These are phyloP conservation scores for Ustilago loliicola DNA, from an alignment of 1,284 basidiomycete species.

Conservation along the genomic window DNA sequence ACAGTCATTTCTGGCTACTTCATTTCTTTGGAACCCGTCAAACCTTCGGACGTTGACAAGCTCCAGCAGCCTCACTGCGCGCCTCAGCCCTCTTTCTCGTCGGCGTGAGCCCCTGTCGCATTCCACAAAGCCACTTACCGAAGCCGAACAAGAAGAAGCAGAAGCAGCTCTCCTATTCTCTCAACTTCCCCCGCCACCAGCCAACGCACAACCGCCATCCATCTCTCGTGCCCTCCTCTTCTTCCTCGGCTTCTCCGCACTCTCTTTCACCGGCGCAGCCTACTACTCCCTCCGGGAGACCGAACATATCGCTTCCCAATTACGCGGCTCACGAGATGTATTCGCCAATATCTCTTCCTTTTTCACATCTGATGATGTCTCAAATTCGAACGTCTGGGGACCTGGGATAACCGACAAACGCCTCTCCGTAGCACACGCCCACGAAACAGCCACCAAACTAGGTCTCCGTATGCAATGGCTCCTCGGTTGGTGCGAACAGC, in stretches of 20 bases:
- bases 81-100: not conserved
- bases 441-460: conserved; percentile 35
- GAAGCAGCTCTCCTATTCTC: conserved; percentile 2
- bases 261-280: conserved; percentile 32
- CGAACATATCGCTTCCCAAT: conserved; percentile 19
- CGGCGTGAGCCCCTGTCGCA: not conserved
- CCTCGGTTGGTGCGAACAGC: conserved; percentile 48
- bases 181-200: not conserved
- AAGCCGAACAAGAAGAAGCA: conserved; percentile 3
- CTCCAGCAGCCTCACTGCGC: conserved; percentile 1
- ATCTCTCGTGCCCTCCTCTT: conserved; percentile 32
- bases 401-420: conserved; percentile 23
- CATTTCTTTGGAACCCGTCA: not conserved
- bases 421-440: conserved; percentile 29
- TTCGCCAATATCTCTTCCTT: conserved; percentile 43
- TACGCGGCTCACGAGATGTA: conserved; percentile 20
- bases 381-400: conserved; percentile 19
- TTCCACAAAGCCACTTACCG: not conserved
- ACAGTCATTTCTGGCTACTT: not conserved
- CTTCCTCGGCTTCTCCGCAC: conserved; percentile 32
- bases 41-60: not conserved
- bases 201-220: conserved; percentile 19
- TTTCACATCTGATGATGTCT: conserved; percentile 8
- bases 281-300: conserved; percentile 39
- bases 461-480: conserved; percentile 45